A percentile compares a stretch with the other conserved stretches of the same genome.
Conservation (phyloP, 768 basidiomycete genomes). For the Asterophora lycoperdoides region DNA sequence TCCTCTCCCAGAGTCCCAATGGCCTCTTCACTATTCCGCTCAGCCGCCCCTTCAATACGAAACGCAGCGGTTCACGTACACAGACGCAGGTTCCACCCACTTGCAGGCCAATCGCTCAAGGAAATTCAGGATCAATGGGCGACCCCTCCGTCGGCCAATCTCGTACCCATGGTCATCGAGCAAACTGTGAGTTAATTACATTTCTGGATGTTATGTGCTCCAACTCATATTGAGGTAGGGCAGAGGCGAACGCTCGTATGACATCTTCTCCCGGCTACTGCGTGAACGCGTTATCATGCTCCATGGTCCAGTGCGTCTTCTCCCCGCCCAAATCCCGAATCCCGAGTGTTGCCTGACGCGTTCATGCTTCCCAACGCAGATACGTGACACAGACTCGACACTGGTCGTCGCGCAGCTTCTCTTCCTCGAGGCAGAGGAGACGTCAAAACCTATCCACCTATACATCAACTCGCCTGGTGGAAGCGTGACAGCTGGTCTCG, state of each 20-base stretch:
- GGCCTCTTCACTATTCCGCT: constrained; percentile 21
- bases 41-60: constrained; percentile 19
- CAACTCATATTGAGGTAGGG: constrained; percentile 41
- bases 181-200: constrained; percentile 65
- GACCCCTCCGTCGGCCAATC: constrained; percentile 47
- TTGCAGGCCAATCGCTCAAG: constrained; percentile 38
- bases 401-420: constrained; percentile 88
- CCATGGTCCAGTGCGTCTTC: constrained; percentile 73
- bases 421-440: constrained; percentile 94
- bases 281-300: constrained; percentile 95
- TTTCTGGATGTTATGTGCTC: constrained; percentile 5
- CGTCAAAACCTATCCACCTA: constrained; percentile 89
- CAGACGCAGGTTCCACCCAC: constrained; percentile 50
- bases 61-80: constrained; percentile 13
- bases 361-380: constrained; percentile 40
- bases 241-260: constrained; percentile 86
- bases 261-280: constrained; percentile 92
- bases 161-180: constrained; percentile 92
- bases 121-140: constrained; percentile 32
- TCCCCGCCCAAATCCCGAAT: constrained; percentile 6
- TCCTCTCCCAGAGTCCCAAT: constrained; percentile 22
- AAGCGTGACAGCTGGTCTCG: constrained; percentile 91
- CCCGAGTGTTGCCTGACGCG: not conserved
- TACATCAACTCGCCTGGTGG: constrained; percentile 98
- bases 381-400: constrained; percentile 85